A percentile compares a stretch with the other conserved stretches of the same genome.
phyloP scores from a whole-genome alignment of 169 alveolate species.

The Eimeria falciformis region DNA sequence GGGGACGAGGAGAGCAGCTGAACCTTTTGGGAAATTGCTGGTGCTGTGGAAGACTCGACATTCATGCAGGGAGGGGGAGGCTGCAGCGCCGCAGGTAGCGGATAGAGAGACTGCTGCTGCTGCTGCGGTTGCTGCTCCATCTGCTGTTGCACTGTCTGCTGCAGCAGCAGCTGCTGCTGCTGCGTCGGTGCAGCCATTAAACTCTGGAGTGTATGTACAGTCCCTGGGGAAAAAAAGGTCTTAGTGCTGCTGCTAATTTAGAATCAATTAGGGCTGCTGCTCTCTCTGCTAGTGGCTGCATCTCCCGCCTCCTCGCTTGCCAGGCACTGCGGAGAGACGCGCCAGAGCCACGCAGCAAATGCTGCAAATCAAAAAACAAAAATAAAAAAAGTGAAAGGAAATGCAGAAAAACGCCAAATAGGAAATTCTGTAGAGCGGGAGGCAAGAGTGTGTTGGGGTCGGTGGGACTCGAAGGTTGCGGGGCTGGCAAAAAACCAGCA shows the following conservation, averaged over 20 bases:
- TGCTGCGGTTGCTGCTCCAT: not conserved
- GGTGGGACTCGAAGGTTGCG: not conserved
- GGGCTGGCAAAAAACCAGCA: no score
- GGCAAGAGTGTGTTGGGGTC: constrained; percentile 6
- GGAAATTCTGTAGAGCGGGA: not conserved
- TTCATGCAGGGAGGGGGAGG: not conserved
- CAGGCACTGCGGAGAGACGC: not conserved
- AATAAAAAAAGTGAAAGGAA: no score
- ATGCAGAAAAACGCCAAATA: no score
- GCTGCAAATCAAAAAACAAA: no score
- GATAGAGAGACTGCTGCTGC: constrained; percentile 6
- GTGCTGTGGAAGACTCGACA: not conserved
- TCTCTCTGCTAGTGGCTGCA: not conserved
- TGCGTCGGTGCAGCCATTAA: no score
- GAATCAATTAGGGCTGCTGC: not conserved
- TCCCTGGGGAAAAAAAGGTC: not conserved
- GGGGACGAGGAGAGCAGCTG: not conserved
- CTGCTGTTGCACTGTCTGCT: not conserved
- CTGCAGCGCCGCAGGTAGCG: not conserved
- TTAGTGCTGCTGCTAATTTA: not conserved
- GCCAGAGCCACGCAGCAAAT: no score
- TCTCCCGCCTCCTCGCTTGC: not conserved
- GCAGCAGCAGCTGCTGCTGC: not conserved
- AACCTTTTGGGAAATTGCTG: not conserved
- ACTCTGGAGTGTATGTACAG: no score